Evolutionary conservation across 495 filamentous ascomycete genomes (phyloP).

Genomic region (Talaromyces ruber): DNA sequence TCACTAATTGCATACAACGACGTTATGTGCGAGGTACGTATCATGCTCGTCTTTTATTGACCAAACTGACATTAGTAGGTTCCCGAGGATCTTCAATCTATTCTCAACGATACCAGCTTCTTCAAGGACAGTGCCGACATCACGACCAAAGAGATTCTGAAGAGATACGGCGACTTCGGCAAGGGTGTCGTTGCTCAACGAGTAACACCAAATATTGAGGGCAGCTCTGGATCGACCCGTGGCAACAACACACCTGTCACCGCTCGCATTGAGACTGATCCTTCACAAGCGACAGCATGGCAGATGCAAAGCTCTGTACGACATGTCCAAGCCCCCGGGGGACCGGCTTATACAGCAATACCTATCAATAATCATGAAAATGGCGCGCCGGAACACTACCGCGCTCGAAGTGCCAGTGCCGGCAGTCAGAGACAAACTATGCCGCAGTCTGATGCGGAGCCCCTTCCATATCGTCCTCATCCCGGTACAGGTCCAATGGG

Average conservation of each 20-base stretch:
- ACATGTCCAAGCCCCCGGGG: conserved; percentile 58
- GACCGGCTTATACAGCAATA: conserved; percentile 23
- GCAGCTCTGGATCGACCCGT: conserved; percentile 30
- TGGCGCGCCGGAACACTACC: conserved; percentile 17
- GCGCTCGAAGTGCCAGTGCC: conserved; percentile 33
- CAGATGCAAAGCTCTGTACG: conserved; percentile 75
- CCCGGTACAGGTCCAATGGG: conserved; percentile 36
- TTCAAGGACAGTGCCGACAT: conserved; percentile 77
- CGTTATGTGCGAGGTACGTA: conserved; percentile 87
- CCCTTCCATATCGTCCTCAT: conserved; percentile 32
- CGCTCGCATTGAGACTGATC: conserved; percentile 68
- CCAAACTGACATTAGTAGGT: conserved; percentile 41
- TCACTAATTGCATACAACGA: conserved; percentile 87
- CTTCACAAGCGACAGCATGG: conserved; percentile 59
- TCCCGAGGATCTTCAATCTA: conserved; percentile 79
- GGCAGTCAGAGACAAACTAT: conserved; percentile 27
- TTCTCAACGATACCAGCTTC: conserved; percentile 73
- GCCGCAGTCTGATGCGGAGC: conserved; percentile 17
- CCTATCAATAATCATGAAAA: conserved; percentile 20
- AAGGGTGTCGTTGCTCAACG: conserved; percentile 48
- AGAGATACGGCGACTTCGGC: conserved; percentile 72
- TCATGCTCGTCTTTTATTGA: background rate
- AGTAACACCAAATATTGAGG: conserved; percentile 49
- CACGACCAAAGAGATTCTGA: conserved; percentile 94
- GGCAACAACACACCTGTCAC: conserved; percentile 31